Evolutionary conservation across 805 yeast genomes (phyloP).

Genomic region (Scheffersomyces stipitis): DNA sequence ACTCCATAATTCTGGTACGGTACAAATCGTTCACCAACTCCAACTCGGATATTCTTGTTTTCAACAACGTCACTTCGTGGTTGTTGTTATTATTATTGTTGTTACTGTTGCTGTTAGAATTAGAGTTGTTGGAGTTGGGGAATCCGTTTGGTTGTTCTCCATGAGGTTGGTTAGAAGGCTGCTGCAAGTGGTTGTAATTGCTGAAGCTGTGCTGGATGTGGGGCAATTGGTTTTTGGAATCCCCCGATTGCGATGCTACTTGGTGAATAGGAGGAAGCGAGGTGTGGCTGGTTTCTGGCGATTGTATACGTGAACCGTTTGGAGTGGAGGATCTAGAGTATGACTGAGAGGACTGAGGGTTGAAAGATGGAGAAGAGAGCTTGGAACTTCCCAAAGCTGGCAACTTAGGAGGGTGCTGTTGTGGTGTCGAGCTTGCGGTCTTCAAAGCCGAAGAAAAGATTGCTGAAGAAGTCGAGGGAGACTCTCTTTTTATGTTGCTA

Average conservation of each 20-base stretch:
- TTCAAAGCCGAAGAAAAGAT: slow-evolving; percentile 33
- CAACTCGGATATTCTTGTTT: slow-evolving; percentile 80
- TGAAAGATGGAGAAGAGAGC: slow-evolving; percentile 45
- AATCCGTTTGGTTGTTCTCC: not conserved
- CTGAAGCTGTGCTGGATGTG: slow-evolving; percentile 21
- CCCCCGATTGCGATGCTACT: slow-evolving; percentile 13
- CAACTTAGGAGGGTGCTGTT: slow-evolving; percentile 29
- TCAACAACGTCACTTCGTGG: slow-evolving; percentile 45
- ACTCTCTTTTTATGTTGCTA: slow-evolving; percentile 10
- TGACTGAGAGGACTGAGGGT: slow-evolving; percentile 35
- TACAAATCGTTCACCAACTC: slow-evolving; percentile 89
- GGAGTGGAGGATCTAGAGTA: slow-evolving; percentile 7
- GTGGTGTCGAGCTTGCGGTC: too few relatives aligned
- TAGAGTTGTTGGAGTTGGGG: slow-evolving; percentile 7
- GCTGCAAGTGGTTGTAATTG: slow-evolving; percentile 3
- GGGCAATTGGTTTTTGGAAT: slow-evolving; percentile 23
- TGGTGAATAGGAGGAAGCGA: slow-evolving; percentile 27
- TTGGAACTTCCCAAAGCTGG: slow-evolving; percentile 30
- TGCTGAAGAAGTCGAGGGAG: slow-evolving; percentile 2
- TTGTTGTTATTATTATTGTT: slow-evolving; percentile 10
- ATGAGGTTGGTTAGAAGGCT: slow-evolving; percentile 2
- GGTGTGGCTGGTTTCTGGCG: slow-evolving; percentile 23
- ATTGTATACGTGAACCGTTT: slow-evolving; percentile 23
- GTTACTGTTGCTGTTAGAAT: slow-evolving; percentile 6
- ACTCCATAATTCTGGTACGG: slow-evolving; percentile 76